Base-by-base conservation (phyloP, 2,329 filamentous ascomycete species). In the Nectriaceae sp. region DNA sequence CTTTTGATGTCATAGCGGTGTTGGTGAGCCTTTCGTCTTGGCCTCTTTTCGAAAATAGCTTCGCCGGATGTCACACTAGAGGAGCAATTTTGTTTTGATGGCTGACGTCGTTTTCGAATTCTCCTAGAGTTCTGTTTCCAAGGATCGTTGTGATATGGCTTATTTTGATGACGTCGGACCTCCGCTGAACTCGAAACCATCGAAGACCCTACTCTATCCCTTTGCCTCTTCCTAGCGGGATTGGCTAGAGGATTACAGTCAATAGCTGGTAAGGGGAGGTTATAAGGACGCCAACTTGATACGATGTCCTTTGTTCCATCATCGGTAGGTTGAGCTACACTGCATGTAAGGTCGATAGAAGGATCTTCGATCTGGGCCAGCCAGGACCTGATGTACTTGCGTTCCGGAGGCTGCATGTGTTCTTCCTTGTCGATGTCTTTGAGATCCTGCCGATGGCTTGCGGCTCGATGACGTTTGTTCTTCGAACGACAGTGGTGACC, bases 11-110 rank as follows among this genome's bases (percentile, higher is more conserved):
- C 75, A 59, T 87, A 86, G 26, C 74, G 77, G 57, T 82, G 76
- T 20, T 73, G 67, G 42, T 73, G 76, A 15, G 80, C 85, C 64
- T 79, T 87, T 53, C 76, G 70, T 24, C 84, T 75, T 16, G 75
- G 66, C 39, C 71, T 71, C 57, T 74, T 82, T 16, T 29, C 24
- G 13, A 29, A 29, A 13, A 13, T 13, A 29, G 6, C 6, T 29
- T 29, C 24, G 6, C 6, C 13, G 24, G 24, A 29, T n/a, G n/a
- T n/a, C n/a, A n/a, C n/a, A n/a, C n/a, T n/a, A n/a, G n/a, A n/a
- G n/a, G n/a, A n/a, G n/a, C n/a, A n/a, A n/a, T n/a, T n/a, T n/a
- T n/a, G n/a, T n/a, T n/a, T n/a, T n/a, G n/a, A n/a, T n/a, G n/a
- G n/a, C n/a, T n/a, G n/a, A n/a, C n/a, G n/a, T n/a, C n/a, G n/a